Base-by-base conservation (phyloP, 768 basidiomycete genomes). In the Mycena alexandri region DNA sequence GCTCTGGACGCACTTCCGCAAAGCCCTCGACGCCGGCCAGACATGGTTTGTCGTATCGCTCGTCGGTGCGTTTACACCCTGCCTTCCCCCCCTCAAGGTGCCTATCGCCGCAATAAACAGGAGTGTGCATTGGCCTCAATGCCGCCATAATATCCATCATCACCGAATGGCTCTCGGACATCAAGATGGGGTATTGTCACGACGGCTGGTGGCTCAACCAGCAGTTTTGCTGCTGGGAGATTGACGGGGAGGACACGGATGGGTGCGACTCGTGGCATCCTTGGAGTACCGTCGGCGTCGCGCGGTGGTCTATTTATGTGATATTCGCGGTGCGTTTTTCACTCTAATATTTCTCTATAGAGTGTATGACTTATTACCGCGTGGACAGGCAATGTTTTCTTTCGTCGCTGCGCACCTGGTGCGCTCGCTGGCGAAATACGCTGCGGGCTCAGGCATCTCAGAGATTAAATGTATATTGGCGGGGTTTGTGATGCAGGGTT, bases 181-280 rank as follows among this genome's bases (percentile, higher is more conserved):
- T 99, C 70, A 99, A 98, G 82, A 93, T 96, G 83, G 98, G 98
- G 1, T 98, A 98, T 75, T 99, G 98, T 79, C 85, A 89, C 5
- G 94, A 96, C 71, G 96, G 94, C 1, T 99, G 98, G 98, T 99
- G 98, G 97, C 78, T 99, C 61, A 98, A 96, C 78, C 91, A 95
- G 73, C 94, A 98, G 75, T 98, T 98, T 77, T 99, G 98, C 79
- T 99, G 98, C 76, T 96, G 96, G 91, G 98, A 98, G 75, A 90
- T 98, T 61, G 94, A 95, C 69, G 86, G 83, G 8, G 91, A 91
- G 50, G 93, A 91, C 70, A 85, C 88, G 19, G 91, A 90, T 61
- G 90, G 87, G 16, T 99, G 98, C 77, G 86, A 92, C 5, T 95
- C 94, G 50, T 99, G 98, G 98, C 89, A 91, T 77, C 81, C 91